A percentile compares a stretch with the other conserved stretches of the same genome.
phyloP scores from a whole-genome alignment of 495 filamentous ascomycete species.

The Chaetomium cochliodes region DNA sequence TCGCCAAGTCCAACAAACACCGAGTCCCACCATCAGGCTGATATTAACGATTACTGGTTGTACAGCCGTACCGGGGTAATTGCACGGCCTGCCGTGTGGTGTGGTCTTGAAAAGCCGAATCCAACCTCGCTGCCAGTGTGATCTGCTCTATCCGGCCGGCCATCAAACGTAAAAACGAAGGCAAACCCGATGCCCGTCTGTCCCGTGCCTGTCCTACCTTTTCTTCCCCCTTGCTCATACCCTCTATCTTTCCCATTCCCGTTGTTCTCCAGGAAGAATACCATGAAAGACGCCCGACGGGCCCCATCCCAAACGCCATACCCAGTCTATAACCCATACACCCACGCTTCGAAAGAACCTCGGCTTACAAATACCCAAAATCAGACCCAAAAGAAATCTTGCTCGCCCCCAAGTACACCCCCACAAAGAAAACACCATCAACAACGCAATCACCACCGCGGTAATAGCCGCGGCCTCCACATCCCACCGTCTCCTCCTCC shows the following conservation, averaged over 20 bases:
- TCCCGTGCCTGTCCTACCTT: neutral
- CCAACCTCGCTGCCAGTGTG: neutral
- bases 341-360: neutral
- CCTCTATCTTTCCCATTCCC: neutral
- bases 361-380: neutral
- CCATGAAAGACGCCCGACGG: neutral
- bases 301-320: neutral
- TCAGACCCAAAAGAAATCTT: neutral
- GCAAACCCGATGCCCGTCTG: neutral
- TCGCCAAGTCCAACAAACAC: too few species aligned
- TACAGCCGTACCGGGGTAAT: neutral
- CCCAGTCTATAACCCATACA: neutral
- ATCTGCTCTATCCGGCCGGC: neutral
- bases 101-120: neutral
- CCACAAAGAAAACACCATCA: slow-evolving; percentile 23
- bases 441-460: slow-evolving; percentile 11
- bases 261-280: neutral
- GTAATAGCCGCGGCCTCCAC: neutral
- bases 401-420: slow-evolving; percentile 18
- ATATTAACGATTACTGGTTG: neutral
- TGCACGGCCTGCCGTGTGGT: neutral
- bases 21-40: neutral
- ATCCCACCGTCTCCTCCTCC: neutral
- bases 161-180: neutral
- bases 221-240: neutral